Evolutionary conservation across 441 rosid genomes (phyloP).

Genomic region (Adansonia rubrostipa): DNA sequence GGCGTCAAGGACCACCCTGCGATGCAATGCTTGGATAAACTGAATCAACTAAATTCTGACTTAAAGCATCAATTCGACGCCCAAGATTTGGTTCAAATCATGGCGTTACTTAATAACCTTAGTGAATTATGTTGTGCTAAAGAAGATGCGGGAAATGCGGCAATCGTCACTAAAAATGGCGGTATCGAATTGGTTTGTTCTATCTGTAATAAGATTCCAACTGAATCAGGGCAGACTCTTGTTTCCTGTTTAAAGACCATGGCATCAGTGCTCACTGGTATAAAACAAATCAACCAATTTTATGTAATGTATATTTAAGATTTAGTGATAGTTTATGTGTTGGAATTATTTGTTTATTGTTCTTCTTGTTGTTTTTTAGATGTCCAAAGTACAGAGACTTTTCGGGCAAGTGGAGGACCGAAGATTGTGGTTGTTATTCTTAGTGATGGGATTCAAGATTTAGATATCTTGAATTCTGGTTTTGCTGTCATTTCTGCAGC

Average conservation of each 20-base stretch:
- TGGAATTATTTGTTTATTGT: not conserved
- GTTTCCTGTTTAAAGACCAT: conserved; percentile 61
- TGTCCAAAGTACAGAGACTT: conserved; percentile 66
- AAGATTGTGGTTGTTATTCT: conserved; percentile 50
- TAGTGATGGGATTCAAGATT: conserved; percentile 46
- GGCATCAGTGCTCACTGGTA: conserved; percentile 69
- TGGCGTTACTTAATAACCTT: conserved; percentile 51
- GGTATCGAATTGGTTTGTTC: conserved; percentile 70
- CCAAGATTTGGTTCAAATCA: conserved; percentile 50
- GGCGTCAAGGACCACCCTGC: conserved; percentile 65
- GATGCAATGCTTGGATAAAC: conserved; percentile 58
- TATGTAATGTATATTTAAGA: not conserved
- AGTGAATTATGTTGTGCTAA: conserved; percentile 42
- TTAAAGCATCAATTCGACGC: conserved; percentile 32
- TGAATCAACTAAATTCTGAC: conserved; percentile 46
- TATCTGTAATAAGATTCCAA: conserved; percentile 55
- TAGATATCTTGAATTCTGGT: conserved; percentile 57
- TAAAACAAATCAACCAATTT: not conserved
- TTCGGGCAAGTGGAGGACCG: conserved; percentile 62
- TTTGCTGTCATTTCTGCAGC: conserved; percentile 77
- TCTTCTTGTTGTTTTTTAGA: conserved; percentile 48
- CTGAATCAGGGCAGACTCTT: conserved; percentile 34
- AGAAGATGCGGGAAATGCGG: conserved; percentile 61
- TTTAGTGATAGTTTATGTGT: not conserved
- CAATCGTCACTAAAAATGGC: conserved; percentile 70